phyloP scores from a whole-genome alignment of 768 basidiomycete genomes.

The Boletus huronensis region DNA sequence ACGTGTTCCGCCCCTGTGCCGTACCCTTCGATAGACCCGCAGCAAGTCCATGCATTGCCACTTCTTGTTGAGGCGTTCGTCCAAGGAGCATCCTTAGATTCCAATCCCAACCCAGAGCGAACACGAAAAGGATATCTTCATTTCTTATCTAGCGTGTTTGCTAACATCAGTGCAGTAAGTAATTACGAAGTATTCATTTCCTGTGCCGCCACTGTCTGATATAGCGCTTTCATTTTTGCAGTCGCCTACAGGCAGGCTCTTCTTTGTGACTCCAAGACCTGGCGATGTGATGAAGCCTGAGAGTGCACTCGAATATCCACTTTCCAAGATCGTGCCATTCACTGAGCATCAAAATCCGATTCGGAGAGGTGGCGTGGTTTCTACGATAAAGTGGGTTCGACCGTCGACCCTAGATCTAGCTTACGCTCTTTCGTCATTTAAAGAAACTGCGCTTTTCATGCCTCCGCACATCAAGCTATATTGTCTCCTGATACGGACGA shows the following conservation, averaged over 20 bases:
- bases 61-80: slow-evolving; percentile 89
- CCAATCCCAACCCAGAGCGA: slow-evolving; percentile 46
- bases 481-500: slow-evolving; percentile 59
- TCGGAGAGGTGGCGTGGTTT: slow-evolving; percentile 81
- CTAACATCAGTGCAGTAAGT: slow-evolving; percentile 80
- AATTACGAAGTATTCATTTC: not conserved
- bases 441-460: slow-evolving; percentile 79
- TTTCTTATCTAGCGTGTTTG: slow-evolving; percentile 92
- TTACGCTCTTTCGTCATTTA: slow-evolving; percentile 8
- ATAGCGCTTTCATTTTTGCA: slow-evolving; percentile 28
- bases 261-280: slow-evolving; percentile 71
- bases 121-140: slow-evolving; percentile 76
- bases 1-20: slow-evolving; percentile 74
- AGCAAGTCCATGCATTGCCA: slow-evolving; percentile 63
- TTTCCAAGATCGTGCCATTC: slow-evolving; percentile 78
- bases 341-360: slow-evolving; percentile 89
- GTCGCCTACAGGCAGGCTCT: slow-evolving; percentile 73
- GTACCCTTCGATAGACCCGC: slow-evolving; percentile 53
- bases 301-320: slow-evolving; percentile 65
- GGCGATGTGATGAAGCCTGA: slow-evolving; percentile 43
- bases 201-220: not conserved
- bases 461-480: slow-evolving; percentile 64
- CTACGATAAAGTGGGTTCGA: slow-evolving; percentile 73
- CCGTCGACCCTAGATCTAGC: not conserved
- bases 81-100: slow-evolving; percentile 59